phyloP scores from a whole-genome alignment of 768 basidiomycete species.

The Dioszegia crocea region DNA sequence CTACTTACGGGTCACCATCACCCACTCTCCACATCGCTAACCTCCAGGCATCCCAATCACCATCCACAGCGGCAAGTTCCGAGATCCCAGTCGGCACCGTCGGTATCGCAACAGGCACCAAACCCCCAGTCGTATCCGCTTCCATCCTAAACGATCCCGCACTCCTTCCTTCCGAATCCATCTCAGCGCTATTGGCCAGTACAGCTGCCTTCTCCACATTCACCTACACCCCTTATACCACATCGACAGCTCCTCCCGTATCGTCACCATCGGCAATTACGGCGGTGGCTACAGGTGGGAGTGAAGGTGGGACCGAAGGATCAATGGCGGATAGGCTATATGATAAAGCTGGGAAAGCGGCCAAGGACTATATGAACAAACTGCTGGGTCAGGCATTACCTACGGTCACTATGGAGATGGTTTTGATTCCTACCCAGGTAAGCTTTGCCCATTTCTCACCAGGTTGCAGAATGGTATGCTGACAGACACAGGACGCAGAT shows the following conservation, averaged over 20 bases:
- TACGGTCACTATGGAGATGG: constrained; percentile 45
- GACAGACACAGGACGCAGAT: constrained; percentile 36
- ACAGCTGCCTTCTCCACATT: constrained; percentile 35
- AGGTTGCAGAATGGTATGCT: neutral
- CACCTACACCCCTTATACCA: constrained; percentile 35
- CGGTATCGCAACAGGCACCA: constrained; percentile 7
- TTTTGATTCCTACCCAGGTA: constrained; percentile 47
- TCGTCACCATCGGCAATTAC: constrained; percentile 9
- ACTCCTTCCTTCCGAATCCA: constrained; percentile 15
- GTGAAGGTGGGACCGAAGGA: constrained; percentile 5
- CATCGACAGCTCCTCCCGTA: constrained; percentile 8
- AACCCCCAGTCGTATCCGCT: constrained; percentile 7
- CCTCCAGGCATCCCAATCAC: neutral
- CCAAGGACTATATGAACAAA: constrained; percentile 31
- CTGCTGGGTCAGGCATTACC: constrained; percentile 33
- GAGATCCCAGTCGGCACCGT: constrained; percentile 5
- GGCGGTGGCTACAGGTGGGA: neutral
- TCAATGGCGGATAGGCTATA: constrained; percentile 7
- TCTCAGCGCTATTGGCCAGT: constrained; percentile 27
- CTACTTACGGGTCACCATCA: neutral
- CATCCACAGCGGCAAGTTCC: neutral
- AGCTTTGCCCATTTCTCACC: constrained; percentile 15
- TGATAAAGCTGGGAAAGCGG: constrained; percentile 23
- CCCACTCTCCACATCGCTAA: neutral
- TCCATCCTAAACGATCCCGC: constrained; percentile 12